Percentiles rank a stretch among this genome's conserved stretches.
phyloP scores from a whole-genome alignment of 2,329 filamentous ascomycete genomes.

The Cadophora luteo-olivacea region DNA sequence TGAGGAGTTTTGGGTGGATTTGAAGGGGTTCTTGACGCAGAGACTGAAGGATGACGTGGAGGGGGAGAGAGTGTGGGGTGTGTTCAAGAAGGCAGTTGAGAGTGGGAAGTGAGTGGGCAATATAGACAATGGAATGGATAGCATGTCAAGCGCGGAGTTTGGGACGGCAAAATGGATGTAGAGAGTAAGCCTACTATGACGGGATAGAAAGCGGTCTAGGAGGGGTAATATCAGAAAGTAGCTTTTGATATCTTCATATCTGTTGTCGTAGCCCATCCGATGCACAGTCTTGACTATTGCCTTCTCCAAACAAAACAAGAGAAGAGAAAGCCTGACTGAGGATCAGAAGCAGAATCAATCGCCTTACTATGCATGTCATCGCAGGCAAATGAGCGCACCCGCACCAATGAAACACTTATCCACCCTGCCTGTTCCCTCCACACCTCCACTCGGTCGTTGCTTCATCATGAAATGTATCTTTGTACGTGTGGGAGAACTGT shows the following conservation, averaged over 20 bases:
- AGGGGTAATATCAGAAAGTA: slow-evolving; percentile 27
- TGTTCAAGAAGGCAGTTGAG: slow-evolving; percentile 71
- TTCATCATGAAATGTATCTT: slow-evolving; percentile 19
- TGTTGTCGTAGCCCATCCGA: slow-evolving; percentile 22
- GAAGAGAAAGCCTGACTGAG: slow-evolving; percentile 25
- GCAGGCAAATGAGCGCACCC: slow-evolving; percentile 38
- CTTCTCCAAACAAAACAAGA: slow-evolving; percentile 18
- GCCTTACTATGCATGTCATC: slow-evolving; percentile 38
- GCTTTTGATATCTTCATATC: slow-evolving; percentile 39
- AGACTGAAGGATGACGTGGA: slow-evolving; percentile 73
- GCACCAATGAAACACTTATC: slow-evolving; percentile 40
- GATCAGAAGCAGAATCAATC: slow-evolving; percentile 24
- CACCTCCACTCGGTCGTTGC: slow-evolving; percentile 15
- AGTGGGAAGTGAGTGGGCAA: slow-evolving; percentile 19
- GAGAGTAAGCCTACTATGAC: slow-evolving; percentile 11
- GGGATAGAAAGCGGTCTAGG: slow-evolving; percentile 7
- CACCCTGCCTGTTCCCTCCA: slow-evolving; percentile 14
- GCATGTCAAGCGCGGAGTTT: slow-evolving; percentile 36
- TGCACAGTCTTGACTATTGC: slow-evolving; percentile 19
- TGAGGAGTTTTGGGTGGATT: slow-evolving; percentile 84
- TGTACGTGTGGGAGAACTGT: slow-evolving; percentile 32
- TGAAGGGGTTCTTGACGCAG: slow-evolving; percentile 81
- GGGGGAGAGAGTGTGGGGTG: slow-evolving; percentile 66
- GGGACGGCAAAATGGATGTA: slow-evolving; percentile 22
- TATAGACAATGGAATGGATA: background rate